Conservation (phyloP, 805 yeast species). For the Kuraishia hungarica region DNA sequence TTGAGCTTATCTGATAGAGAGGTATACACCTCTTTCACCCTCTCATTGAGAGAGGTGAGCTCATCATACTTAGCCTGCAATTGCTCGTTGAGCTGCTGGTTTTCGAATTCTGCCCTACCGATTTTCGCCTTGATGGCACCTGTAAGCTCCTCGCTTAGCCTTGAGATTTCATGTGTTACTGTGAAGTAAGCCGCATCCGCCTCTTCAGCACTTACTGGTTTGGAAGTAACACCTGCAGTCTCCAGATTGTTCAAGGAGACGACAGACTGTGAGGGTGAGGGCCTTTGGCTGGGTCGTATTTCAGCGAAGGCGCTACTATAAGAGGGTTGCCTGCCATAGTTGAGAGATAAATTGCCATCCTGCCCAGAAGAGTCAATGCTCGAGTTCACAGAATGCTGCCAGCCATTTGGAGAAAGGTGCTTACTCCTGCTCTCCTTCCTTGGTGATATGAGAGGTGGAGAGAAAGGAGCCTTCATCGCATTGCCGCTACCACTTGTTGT, state of each 20-base stretch:
- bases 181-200: constrained; percentile 4
- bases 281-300: background rate
- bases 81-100: constrained; percentile 16
- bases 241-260: background rate
- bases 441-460: constrained; percentile 2
- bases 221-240: background rate
- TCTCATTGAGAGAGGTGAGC: constrained; percentile 17
- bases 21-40: constrained; percentile 17
- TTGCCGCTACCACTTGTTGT: background rate
- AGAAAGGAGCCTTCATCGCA: background rate
- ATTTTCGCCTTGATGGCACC: constrained; percentile 18
- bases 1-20: constrained; percentile 20
- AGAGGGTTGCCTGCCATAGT: background rate
- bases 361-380: background rate
- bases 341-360: background rate
- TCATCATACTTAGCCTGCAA: constrained; percentile 18
- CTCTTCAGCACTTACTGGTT: constrained; percentile 4
- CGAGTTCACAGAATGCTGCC: background rate
- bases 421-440: background rate
- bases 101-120: constrained; percentile 21
- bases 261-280: background rate
- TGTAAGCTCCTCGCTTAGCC: constrained; percentile 13
- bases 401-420: background rate
- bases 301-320: background rate
- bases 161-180: constrained; percentile 9